phyloP scores from a whole-genome alignment of 257 asterid genomes.

The Agastache rugosa region DNA sequence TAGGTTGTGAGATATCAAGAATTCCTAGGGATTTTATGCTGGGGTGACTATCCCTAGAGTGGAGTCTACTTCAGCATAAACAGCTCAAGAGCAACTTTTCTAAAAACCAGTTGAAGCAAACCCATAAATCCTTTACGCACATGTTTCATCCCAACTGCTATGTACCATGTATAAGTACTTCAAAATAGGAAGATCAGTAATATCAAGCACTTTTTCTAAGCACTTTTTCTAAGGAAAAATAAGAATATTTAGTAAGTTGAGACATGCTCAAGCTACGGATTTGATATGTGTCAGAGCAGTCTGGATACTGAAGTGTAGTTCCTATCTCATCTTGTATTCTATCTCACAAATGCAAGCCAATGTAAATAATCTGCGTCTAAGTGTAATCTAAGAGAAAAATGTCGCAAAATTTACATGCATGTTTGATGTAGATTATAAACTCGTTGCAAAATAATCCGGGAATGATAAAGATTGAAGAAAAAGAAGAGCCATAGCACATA shows the following conservation, averaged over 20 bases:
- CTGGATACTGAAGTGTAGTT: neutral
- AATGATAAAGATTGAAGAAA: neutral
- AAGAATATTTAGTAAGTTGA: neutral
- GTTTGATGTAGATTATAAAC: neutral
- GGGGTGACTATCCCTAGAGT: neutral
- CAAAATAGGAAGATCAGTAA: neutral
- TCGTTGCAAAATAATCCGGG: neutral
- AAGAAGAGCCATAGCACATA: neutral
- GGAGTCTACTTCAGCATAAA: neutral
- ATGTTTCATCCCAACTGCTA: neutral
- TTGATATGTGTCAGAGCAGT: neutral
- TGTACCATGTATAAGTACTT: neutral
- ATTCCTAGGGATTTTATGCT: neutral
- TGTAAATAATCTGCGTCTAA: neutral
- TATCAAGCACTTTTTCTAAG: neutral
- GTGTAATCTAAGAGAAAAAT: neutral
- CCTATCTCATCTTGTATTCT: neutral
- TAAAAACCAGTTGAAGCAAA: conserved; percentile 11
- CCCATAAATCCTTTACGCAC: neutral
- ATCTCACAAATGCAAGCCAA: conserved; percentile 5
- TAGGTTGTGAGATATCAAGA: neutral
- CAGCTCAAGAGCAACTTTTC: neutral
- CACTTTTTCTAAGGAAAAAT: neutral
- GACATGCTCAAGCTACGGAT: conserved; percentile 6
- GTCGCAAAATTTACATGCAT: neutral